These are phyloP conservation scores for Lasiodiplodia sp. DNA, from an alignment of 2,329 filamentous ascomycete genomes.

Conservation along the genomic window DNA sequence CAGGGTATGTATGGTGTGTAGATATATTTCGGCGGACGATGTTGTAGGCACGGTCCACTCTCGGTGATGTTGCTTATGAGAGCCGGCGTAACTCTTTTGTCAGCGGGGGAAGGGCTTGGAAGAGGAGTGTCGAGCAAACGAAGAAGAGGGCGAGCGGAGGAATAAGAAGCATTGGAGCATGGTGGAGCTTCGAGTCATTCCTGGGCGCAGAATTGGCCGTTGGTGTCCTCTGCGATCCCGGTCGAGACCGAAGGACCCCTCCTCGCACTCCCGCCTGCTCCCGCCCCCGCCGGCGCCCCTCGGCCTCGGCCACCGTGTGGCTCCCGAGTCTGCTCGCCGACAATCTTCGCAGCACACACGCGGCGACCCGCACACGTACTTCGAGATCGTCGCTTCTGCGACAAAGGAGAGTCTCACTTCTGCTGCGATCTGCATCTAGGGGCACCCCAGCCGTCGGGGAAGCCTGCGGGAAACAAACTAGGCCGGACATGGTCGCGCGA, in stretches of 20 bases:
- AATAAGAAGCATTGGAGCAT: conserved; percentile 12
- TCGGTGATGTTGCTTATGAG: conserved; percentile 24
- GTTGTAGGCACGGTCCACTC: conserved; percentile 16
- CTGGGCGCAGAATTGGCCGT: conserved; percentile 7
- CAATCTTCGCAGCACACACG: background rate
- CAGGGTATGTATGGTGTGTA: background rate
- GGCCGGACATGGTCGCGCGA: background rate
- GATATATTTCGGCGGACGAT: conserved; percentile 19
- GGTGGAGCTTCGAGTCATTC: conserved; percentile 5
- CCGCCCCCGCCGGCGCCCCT: conserved; percentile 4
- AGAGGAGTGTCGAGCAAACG: background rate
- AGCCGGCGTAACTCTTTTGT: conserved; percentile 17
- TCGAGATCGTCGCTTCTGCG: background rate
- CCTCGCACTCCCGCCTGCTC: conserved; percentile 5
- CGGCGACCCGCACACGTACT: background rate
- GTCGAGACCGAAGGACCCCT: conserved; percentile 15
- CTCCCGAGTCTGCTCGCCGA: conserved; percentile 3
- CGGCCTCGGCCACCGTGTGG: conserved; percentile 8
- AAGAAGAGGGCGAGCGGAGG: background rate
- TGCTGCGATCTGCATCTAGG: background rate
- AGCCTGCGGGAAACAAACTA: background rate
- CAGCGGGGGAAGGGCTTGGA: conserved; percentile 5
- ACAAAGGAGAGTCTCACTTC: background rate
- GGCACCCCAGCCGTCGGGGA: background rate
- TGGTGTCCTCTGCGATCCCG: conserved; percentile 11